phyloP scores from a whole-genome alignment of 108 stramenopile species.

The Cyclotella kingstonii region DNA sequence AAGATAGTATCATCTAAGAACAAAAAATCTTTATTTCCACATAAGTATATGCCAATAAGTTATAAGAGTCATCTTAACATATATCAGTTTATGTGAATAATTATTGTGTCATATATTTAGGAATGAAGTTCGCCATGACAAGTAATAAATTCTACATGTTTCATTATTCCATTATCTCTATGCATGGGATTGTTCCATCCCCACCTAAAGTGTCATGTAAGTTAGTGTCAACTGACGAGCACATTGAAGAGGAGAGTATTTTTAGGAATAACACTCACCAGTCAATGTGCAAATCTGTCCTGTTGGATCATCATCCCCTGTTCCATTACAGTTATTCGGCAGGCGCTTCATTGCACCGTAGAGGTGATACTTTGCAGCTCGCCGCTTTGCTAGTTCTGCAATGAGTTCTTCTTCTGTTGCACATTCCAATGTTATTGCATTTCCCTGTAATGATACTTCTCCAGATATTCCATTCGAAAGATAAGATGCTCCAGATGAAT shows the following conservation, averaged over 20 bases:
- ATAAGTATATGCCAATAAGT: too few species aligned
- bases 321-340: conserved; percentile 12
- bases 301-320: conserved; percentile 53
- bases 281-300: conserved; percentile 71
- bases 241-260: background rate
- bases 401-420: conserved; percentile 75
- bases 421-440: conserved; percentile 24
- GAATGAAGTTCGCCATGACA: too few species aligned
- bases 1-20: too few species aligned
- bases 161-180: conserved; percentile 74
- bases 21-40: too few species aligned
- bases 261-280: background rate
- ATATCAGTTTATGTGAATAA: too few species aligned
- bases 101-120: too few species aligned
- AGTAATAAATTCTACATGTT: too few species aligned
- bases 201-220: conserved; percentile 43
- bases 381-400: conserved; percentile 67
- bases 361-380: conserved; percentile 57
- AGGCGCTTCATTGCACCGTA: conserved; percentile 66
- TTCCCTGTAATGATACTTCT: background rate
- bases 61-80: too few species aligned
- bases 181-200: conserved; percentile 71
- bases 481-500: background rate
- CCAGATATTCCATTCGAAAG: background rate
- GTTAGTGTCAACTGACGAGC: background rate